Conservation (phyloP, 1,139 yeast genomes). For the Martiniozyma asiatica region DNA sequence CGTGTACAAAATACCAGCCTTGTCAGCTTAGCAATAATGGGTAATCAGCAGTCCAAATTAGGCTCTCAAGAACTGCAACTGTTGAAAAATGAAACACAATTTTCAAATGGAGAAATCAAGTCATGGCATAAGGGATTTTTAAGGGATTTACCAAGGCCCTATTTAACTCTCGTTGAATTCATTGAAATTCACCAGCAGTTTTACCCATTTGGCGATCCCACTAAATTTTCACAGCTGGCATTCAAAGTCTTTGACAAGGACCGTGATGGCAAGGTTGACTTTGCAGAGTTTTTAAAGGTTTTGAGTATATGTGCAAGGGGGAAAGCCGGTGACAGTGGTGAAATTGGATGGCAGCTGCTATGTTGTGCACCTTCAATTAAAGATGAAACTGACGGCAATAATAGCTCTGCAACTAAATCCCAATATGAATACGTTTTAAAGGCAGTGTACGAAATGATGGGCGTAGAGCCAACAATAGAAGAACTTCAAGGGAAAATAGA, state of each 20-base stretch:
- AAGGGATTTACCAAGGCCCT: conserved; percentile 90
- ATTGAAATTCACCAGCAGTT: conserved; percentile 88
- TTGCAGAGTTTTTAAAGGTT: conserved; percentile 85
- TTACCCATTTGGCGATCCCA: conserved; percentile 97
- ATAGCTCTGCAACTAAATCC: no score
- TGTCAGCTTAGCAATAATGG: no score
- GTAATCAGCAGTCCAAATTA: no score
- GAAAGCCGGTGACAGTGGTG: conserved; percentile 71
- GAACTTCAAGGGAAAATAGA: no score
- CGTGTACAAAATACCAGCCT: no score
- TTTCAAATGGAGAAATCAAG: conserved; percentile 87
- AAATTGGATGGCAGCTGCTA: no score
- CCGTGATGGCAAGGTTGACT: conserved; percentile 71
- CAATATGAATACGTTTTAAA: no score
- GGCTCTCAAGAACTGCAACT: conserved; percentile 84
- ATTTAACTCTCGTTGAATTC: conserved; percentile 76
- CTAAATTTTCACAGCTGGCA: conserved; percentile 78
- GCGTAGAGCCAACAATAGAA: no score
- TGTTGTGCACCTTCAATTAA: no score
- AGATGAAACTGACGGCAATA: no score
- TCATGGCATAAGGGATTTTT: conserved; percentile 97
- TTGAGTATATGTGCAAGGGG: conserved; percentile 86
- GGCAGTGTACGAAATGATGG: no score
- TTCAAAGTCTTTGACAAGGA: conserved; percentile 85
- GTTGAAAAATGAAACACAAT: conserved; percentile 77